Evolutionary conservation across 1,284 basidiomycete species (phyloP), one percentile per base, ranked within the genome.

Genomic region (Grifola frondosa): DNA sequence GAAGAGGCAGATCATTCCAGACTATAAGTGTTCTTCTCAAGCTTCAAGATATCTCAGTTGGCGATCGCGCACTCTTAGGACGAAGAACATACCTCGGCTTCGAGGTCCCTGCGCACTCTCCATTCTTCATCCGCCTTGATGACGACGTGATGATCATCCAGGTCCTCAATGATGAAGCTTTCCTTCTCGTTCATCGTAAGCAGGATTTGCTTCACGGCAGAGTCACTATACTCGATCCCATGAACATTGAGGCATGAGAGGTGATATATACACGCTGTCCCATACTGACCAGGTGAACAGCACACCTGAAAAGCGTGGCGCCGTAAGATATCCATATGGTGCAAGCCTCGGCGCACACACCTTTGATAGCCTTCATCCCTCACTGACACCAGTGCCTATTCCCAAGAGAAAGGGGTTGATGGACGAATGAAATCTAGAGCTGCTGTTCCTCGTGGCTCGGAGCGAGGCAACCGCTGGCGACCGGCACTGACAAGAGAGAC

Each of bases 131-230:
- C 90, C 1, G 84, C 81, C 56, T 85, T 86, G 62, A 93, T 86
- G 34, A 94, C 78, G 1, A 94, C 60, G 64, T 93, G 90, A 41
- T 81, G 80, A 49, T 93, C 89, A 59, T 94, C 91, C 21, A 94
- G 63, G 56, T 95, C 91, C 58, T 92, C 85, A 45, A 93, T 88
- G 54, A 94, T 85, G 65, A 94, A 94, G 39, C 71, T 77, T 12
- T 77, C 68, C 56, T 77, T 81, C 64, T 91, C 87, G 63, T 95
- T 89, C 75, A 94, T 80, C 12, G 80, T 72, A 28, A 93, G 73
- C 21, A 93, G 74, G 42, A 94, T 92, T 62, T 94, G 91, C 66
- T 94, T 94, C 40, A 93, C 91, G 4, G 91, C 91, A 5, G 90
- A 81, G 62, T 94, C 91, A 59, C 91, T 92, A 57, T 15, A n/a